phyloP scores from a whole-genome alignment of 257 asterid genomes.

The Parsonsia alboflavescens region DNA sequence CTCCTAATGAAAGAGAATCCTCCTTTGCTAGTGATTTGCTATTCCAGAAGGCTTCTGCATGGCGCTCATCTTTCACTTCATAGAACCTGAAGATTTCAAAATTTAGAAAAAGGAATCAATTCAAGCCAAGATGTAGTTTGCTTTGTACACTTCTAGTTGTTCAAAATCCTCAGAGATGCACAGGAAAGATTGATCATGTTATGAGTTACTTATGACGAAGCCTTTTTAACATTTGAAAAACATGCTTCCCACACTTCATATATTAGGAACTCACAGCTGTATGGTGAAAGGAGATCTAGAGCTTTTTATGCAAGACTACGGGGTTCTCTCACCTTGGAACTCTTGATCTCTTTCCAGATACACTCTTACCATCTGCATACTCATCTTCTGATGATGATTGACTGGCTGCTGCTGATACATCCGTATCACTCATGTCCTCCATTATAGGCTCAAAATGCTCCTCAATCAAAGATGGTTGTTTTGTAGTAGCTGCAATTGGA shows the following conservation, averaged over 20 bases:
- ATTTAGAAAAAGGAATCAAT: constrained; percentile 1
- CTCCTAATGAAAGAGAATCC: constrained; percentile 77
- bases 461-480: constrained; percentile 60
- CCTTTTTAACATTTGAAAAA: neutral
- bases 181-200: neutral
- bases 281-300: neutral
- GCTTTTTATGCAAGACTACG: neutral
- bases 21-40: constrained; percentile 62
- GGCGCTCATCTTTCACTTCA: constrained; percentile 87
- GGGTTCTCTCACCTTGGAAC: constrained; percentile 54
- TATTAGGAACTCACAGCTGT: neutral
- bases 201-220: neutral
- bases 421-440: constrained; percentile 65
- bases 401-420: constrained; percentile 36
- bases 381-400: constrained; percentile 55
- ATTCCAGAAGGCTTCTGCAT: constrained; percentile 81
- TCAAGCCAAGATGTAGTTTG: neutral
- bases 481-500: constrained; percentile 52
- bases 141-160: neutral
- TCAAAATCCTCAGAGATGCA: neutral
- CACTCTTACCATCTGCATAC: constrained; percentile 22
- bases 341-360: constrained; percentile 38
- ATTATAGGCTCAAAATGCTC: constrained; percentile 73
- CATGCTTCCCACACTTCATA: neutral
- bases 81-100: constrained; percentile 51